Evolutionary conservation across 495 filamentous ascomycete species (phyloP), one percentile per base, ranked within the genome.

Genomic region (Friedmanniomyces simplex): DNA sequence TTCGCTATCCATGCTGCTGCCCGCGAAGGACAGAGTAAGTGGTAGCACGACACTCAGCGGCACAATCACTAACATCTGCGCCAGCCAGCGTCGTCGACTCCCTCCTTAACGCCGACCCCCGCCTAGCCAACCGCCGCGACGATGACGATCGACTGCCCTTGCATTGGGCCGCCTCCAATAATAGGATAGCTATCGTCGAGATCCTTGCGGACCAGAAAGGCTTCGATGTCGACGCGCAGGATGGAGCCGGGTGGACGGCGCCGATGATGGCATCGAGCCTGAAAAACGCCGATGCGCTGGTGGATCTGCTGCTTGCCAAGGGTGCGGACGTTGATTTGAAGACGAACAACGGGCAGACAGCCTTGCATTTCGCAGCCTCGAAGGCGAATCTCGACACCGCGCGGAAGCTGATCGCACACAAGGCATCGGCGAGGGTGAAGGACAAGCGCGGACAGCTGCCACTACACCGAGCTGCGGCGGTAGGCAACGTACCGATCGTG

Each of bases 91-190:
- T 45, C 20, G 53, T 66, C 49, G 65, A 66, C 48, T 64, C 63
- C 22, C 58, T 52, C 8, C 41, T 63, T 0, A 43, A 94, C 82
- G 84, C 85, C 63, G 90, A 94, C 64, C 84, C 88, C 0, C 89
- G 87, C 62, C 78, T 91, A 41, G 84, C 87, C 14, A 74, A 73
- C 34, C 74, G 74, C 48, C 86, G 82, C 68, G 93, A 99, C 64
- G 83, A 87, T 50, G 93, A 99, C 69, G 89, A 89, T 50, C 87
- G 93, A 50, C 80, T 96, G 22, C 86, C 94, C 0, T 83, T 97
- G 51, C 94, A 99, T 72, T 99, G 94, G 94, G 93, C 93, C 1
- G 80, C 82, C 14, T 93, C 90, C 43, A 85, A 86, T 70, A 94
- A 91, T 67, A 84, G 81, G 39, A 71, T 80, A n/a, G 76, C 81